phyloP scores from a whole-genome alignment of 2,329 filamentous ascomycete genomes.

The Coleophoma crateriformis region DNA sequence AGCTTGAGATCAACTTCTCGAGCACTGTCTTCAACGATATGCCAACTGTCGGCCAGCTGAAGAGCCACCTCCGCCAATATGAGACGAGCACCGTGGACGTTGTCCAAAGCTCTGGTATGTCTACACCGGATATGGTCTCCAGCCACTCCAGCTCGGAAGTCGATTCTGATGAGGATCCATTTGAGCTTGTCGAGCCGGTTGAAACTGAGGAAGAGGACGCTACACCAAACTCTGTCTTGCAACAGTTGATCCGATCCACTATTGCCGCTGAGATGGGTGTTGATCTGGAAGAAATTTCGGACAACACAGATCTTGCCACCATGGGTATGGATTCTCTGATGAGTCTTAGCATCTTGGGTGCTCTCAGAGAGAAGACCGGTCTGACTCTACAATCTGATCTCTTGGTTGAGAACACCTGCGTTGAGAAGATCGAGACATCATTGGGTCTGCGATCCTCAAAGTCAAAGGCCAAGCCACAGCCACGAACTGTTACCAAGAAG shows the following conservation, averaged over 20 bases:
- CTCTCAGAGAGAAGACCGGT: neutral
- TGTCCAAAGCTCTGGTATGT: slow-evolving; percentile 1
- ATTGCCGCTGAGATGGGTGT: slow-evolving; percentile 50
- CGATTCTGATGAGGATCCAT: slow-evolving; percentile 39
- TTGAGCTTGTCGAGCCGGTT: slow-evolving; percentile 38
- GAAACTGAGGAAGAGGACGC: slow-evolving; percentile 40
- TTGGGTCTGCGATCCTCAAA: slow-evolving; percentile 10
- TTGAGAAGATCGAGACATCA: slow-evolving; percentile 13
- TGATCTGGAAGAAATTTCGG: slow-evolving; percentile 44
- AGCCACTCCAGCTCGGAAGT: slow-evolving; percentile 2
- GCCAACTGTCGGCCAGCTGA: slow-evolving; percentile 29
- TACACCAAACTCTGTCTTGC: slow-evolving; percentile 41
- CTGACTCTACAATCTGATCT: slow-evolving; percentile 33
- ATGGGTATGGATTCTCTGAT: slow-evolving; percentile 54
- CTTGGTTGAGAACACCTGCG: slow-evolving; percentile 15
- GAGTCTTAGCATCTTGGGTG: slow-evolving; percentile 41
- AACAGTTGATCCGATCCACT: slow-evolving; percentile 54
- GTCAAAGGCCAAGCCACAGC: neutral
- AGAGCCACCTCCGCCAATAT: slow-evolving; percentile 32
- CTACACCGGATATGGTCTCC: slow-evolving; percentile 5
- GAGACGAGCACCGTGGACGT: slow-evolving; percentile 11
- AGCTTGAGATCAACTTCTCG: slow-evolving; percentile 45
- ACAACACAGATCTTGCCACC: slow-evolving; percentile 48
- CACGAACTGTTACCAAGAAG: neutral
- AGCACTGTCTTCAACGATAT: slow-evolving; percentile 39